Base-by-base conservation (phyloP, 768 basidiomycete genomes). In the Peribolospora kevripleyi region DNA sequence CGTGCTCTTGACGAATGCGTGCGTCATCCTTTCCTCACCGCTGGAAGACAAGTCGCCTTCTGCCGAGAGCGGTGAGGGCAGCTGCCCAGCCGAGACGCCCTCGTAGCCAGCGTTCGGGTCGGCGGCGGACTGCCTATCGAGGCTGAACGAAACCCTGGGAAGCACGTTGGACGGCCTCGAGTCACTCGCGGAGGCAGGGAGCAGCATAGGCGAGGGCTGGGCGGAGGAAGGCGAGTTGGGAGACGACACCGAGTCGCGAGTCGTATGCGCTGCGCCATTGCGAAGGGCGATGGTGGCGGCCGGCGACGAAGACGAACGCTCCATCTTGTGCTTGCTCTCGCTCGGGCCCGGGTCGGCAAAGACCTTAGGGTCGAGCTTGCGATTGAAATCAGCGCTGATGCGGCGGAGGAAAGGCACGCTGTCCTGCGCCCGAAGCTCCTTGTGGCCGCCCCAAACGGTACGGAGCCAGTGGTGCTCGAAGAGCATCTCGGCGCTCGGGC, bases 351-450 rank as follows among this genome's bases (percentile, higher is more conserved):
- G 72, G 50, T 84, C 82, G 14, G 76, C 71, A 67, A 25, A 25
- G 25, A 25, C 25, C 1, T 25, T 25, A 25, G 25, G 25, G 25
- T 25, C 25, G 25, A 25, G 25, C 25, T 25, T 25, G 25, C 25
- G 25, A 25, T 25, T 25, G 25, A 25, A 25, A 63, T 93, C 90
- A 56, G 78, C 73, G 65, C 86, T 88, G 64, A 93, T 81, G 4
- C 90, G 81, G 40, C 87, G 80, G 9, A 93, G 72, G 73, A 93
- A 93, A 7, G 91, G 91, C 42, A 95, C 84, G 64, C 84, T 88
- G 64, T 97, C 91, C 64, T 93, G 83, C 50, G 82, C 83, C 36
- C 84, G 81, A 40, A 91, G 70, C 61, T 86, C 81, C 74, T 84
- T 79, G 62, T 81, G 73, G n/a, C 74, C 73, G 46, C 75, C 79